These are phyloP conservation scores for Mycena maculata DNA, from an alignment of 768 basidiomycete species.

Conservation along the genomic window DNA sequence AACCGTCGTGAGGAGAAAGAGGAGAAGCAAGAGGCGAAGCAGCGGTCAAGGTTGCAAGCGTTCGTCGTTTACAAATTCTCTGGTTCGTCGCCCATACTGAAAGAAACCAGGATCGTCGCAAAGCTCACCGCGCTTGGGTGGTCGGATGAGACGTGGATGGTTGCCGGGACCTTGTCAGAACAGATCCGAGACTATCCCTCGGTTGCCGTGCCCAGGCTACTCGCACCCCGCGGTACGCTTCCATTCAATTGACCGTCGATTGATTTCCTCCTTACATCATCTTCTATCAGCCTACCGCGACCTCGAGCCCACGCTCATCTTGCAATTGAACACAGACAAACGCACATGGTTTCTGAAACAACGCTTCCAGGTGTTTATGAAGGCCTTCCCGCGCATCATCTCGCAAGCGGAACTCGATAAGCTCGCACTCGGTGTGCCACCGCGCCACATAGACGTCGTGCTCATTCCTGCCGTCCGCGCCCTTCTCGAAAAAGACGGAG, in stretches of 20 bases:
- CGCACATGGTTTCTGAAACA: background rate
- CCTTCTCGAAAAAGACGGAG: slow-evolving; percentile 10
- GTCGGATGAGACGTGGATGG: slow-evolving; percentile 28
- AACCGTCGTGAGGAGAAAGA: background rate
- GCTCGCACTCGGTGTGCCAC: background rate
- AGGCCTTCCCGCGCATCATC: background rate
- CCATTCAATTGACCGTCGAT: background rate
- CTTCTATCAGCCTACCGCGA: slow-evolving; percentile 6
- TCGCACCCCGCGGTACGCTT: slow-evolving; percentile 13
- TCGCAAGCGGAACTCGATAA: background rate
- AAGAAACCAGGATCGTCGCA: slow-evolving; percentile 16
- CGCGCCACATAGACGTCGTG: slow-evolving; percentile 6
- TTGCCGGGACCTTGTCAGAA: background rate
- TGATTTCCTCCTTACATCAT: background rate
- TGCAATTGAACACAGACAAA: slow-evolving; percentile 15
- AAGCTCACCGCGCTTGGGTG: slow-evolving; percentile 21
- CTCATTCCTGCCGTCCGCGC: slow-evolving; percentile 19
- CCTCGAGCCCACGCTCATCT: slow-evolving; percentile 16
- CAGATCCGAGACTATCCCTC: slow-evolving; percentile 8
- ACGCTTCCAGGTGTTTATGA: background rate
- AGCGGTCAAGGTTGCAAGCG: slow-evolving; percentile 9
- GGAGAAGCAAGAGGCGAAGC: background rate
- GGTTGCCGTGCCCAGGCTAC: background rate
- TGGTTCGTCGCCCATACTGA: background rate
- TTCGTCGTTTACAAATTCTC: slow-evolving; percentile 1